Base-by-base conservation (phyloP, 805 yeast genomes). In the Candida manassasensis region DNA sequence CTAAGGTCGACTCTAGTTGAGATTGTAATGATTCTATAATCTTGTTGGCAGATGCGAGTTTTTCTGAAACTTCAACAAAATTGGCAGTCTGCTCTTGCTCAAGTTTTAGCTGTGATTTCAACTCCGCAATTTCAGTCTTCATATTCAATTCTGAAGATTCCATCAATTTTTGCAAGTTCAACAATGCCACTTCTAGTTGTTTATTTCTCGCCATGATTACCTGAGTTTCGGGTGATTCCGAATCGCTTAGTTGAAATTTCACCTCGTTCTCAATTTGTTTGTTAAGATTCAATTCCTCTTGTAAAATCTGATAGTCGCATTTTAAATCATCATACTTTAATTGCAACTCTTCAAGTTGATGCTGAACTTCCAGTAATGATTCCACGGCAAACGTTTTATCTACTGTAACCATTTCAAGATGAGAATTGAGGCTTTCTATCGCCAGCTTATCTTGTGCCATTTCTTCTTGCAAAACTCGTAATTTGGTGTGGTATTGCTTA, bases 341-440 rank as follows among this genome's bases (percentile, higher is more conserved):
- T 22, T 57, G 50, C 8, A 71, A 36, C 3, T 35, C 27, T 4
- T 38, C 39, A 12, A 64, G 40, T 32, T 59, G 60, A 2, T 30
- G 33, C 2, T 39, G 39, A 19, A 74, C 42, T 2, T 44, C 40
- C 4, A 49, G 52, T 29, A 60, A 64, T n/a, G 59, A 52, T 4
- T 61, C 63, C 4, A 52, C 53, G 4, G 70, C 42, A 22, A 59
- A 59, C 21, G 67, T 77, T 29, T 69, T 65, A 28, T 79, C 84
- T 0, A 73, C 62, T 1, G 48, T 29, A 3, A 48, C 21, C 47
- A 51, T 53, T 34, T 66, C 71, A 21, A 62, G 35, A 10, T 43
- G 32, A 4, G 34, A 29, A 35, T 61, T 62, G 11, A 54, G 37
- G 1, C 36, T 35, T 3, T 35, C 27, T 2, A 39, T 32, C 1